A percentile compares a stretch with the other conserved stretches of the same genome.
phyloP scores from a whole-genome alignment of 2,329 filamentous ascomycete species.

The Aspergillus flavus region DNA sequence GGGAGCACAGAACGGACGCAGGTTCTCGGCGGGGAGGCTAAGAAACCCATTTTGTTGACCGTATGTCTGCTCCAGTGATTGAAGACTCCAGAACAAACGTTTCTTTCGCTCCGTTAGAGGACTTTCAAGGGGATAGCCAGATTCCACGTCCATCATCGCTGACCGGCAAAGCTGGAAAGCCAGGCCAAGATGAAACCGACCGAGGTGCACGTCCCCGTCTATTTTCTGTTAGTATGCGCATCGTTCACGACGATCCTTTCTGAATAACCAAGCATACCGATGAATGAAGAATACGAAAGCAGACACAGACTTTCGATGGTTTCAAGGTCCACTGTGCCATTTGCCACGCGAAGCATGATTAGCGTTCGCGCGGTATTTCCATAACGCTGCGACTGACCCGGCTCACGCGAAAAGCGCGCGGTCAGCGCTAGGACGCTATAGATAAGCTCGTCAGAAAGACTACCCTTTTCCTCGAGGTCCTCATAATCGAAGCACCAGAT shows the following conservation, averaged over 20 bases:
- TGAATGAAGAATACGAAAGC: conserved; percentile 53
- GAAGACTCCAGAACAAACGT: conserved; percentile 55
- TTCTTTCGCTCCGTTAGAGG: conserved; percentile 49
- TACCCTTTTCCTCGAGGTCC: conserved; percentile 31
- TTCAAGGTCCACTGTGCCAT: conserved; percentile 52
- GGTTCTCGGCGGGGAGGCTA: conserved; percentile 45
- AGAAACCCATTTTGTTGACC: conserved; percentile 51
- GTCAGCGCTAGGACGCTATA: conserved; percentile 39
- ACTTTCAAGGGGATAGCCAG: conserved; percentile 41
- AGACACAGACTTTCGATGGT: conserved; percentile 57
- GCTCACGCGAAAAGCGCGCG: conserved; percentile 33
- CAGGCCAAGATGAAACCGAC: conserved; percentile 55
- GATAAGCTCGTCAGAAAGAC: conserved; percentile 35
- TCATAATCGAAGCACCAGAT: conserved; percentile 41
- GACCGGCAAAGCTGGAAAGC: conserved; percentile 55
- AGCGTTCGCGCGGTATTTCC: conserved; percentile 40
- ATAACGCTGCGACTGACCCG: conserved; percentile 36
- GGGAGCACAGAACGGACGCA: conserved; percentile 40
- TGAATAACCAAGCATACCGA: conserved; percentile 40
- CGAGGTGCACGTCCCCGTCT: conserved; percentile 55
- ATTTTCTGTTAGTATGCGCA: neutral
- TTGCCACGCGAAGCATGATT: conserved; percentile 54
- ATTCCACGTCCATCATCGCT: conserved; percentile 52
- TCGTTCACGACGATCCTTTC: too few relatives aligned
- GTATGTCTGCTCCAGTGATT: conserved; percentile 54